Base-by-base conservation (phyloP, 2,329 filamentous ascomycete genomes). In the Mycogone perniciosa region DNA sequence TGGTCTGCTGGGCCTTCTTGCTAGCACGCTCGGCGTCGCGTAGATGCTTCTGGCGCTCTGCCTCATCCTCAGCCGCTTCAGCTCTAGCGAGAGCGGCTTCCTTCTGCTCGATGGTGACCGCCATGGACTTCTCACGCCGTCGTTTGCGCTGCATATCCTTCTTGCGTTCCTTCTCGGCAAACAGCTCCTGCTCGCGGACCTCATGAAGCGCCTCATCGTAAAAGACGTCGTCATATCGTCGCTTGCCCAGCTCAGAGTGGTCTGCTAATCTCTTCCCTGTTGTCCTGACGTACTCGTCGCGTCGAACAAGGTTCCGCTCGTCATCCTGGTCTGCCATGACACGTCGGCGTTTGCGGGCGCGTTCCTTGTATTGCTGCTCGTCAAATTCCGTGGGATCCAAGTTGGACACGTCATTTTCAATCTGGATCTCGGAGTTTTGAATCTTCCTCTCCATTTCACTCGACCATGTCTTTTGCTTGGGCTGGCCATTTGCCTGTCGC, bases 71-170 rank as follows among this genome's bases (percentile, higher is more conserved):
- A 3, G 89, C 87, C 48, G 85, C 81, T 52, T 86, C 80, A 7
- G 91, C 89, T 57, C 86, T 86, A 56, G 86, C 84, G 41, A 95
- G 76, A 4, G 89, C 88, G 4, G 86, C 82, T 56, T 93, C 88
- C 71, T 95, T 93, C 65, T 90, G 85, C 65, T 96, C 92, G 60
- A 95, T 87, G 6, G 90, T 92, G 53, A 95, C 86, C 4, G 90
- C 90, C 76, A 96, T 90, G 4, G 92, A 95, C 73, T 96, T 96
- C 67, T 97, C 92, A 13, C 93, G 86, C 40, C 93, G 85, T 54
- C 93, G 83, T 74, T 97, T 99, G 56, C 93, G 87, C 67, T 99
- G 93, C 89, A 99, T 97, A 64, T 99, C 93, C 74, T 99, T 99
- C 76, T 99, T 99, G 57, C 93, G 89, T 71, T 99, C 93, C 72